Base-by-base conservation (phyloP, 805 yeast genomes). In the Wickerhamomyces kurtzmanii region DNA sequence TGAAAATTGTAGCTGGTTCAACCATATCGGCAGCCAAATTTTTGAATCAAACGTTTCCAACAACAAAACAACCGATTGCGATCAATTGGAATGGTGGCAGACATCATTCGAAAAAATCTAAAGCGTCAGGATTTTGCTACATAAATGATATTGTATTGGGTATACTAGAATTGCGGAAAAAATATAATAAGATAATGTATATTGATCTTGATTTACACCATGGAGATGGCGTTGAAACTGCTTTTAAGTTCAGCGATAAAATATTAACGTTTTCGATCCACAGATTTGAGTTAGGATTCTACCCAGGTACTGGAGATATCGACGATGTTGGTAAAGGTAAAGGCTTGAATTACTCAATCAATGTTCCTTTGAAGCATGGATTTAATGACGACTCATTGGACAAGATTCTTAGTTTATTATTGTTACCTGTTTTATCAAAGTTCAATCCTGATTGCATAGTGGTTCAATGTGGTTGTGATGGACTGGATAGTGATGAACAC, bases 61-160 rank as follows among this genome's bases (percentile, higher is more conserved):
- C 24, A 17, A 5, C n/a, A 10, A 31, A 38, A 16, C 57, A 55
- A 22, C 33, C 46, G 8, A 51, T 71, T 1, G 75, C 68, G 2
- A 59, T 81, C 24, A 78, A 78, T 43, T 81, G 86, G 86, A 69
- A 71, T 41, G 93, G 93, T 6, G 93, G 91, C 1, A 51, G 87
- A 26, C 91, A 80, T 43, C 91, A 80, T 49, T 74, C 75, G 5
- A 57, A 52, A 24, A 65, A 64, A 37, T 40, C 62, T 1, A 53
- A 43, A 19, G 81, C 83, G 1, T 61, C 78, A 8, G 89, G 89
- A 3, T 80, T 75, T 42, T 80, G 91, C 43, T 80, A 80, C 41
- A 55, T 77, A 3, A 80, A 80, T 38, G 93, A 81, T 42, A 65
- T 78, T 6, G 76, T 71, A 0, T 41, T 81, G 10, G 66, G 70